A percentile compares a stretch with the other conserved stretches of the same genome.
These are phyloP conservation scores for Microstroma glucosiphilum DNA, from an alignment of 1,284 basidiomycete genomes.

Conservation along the genomic window DNA sequence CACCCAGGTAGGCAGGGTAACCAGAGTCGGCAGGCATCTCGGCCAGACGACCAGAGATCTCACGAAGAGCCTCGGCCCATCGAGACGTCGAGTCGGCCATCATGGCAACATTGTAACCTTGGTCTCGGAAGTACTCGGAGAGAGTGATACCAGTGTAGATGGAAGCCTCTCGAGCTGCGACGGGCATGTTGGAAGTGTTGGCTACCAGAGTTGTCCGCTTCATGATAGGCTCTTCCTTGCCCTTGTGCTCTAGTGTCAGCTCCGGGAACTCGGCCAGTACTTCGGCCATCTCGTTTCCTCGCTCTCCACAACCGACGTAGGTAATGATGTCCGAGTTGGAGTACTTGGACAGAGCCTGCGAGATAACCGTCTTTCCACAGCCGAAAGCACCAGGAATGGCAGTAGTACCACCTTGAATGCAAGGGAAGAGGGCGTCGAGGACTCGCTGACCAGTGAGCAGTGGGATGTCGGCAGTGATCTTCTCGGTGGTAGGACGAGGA, in stretches of 20 bases:
- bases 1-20: constrained; percentile 93
- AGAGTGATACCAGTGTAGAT: constrained; percentile 99
- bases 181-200: constrained; percentile 99
- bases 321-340: constrained; percentile 99
- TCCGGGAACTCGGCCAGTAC: constrained; percentile 93
- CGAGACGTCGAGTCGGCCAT: constrained; percentile 99
- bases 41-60: constrained; percentile 96
- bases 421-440: constrained; percentile 94
- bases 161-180: constrained; percentile 96
- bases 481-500: constrained; percentile 87
- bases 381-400: constrained; percentile 99
- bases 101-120: constrained; percentile 96
- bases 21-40: constrained; percentile 98
- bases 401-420: constrained; percentile 97
- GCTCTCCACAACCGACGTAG: constrained; percentile 79
- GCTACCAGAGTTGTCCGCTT: constrained; percentile 98
- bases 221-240: constrained; percentile 98
- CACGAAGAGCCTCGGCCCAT: constrained; percentile 98
- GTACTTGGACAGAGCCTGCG: constrained; percentile 83
- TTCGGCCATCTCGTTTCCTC: constrained; percentile 83
- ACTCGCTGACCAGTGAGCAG: constrained; percentile 95
- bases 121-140: constrained; percentile 99
- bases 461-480: constrained; percentile 85
- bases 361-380: constrained; percentile 58
- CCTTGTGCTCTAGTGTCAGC: constrained; percentile 75